A percentile compares a stretch with the other conserved stretches of the same genome.
Evolutionary conservation across 1,284 basidiomycete genomes (phyloP).

Genomic region (Sanghuangporus baumii): DNA sequence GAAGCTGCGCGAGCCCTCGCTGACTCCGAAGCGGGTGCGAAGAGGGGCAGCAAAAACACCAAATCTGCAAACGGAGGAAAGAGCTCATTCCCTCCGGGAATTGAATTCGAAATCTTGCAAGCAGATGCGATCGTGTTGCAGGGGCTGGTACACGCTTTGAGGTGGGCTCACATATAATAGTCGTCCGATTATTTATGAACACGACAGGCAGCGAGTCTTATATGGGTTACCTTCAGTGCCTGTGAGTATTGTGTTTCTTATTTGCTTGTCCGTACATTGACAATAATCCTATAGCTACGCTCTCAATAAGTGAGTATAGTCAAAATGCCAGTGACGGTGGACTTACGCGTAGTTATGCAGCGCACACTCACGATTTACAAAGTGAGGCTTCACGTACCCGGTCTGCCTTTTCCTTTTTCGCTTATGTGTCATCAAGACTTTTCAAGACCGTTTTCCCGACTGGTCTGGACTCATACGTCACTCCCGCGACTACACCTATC

Average conservation of each 20-base stretch:
- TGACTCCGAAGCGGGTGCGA: constrained; percentile 54
- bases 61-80: constrained; percentile 5
- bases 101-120: constrained; percentile 69
- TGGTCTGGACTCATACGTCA: constrained; percentile 50
- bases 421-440: constrained; percentile 36
- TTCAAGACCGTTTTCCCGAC: constrained; percentile 70
- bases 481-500: constrained; percentile 40
- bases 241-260: constrained; percentile 36
- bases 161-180: constrained; percentile 33
- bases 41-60: constrained; percentile 45
- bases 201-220: constrained; percentile 56
- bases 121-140: constrained; percentile 66
- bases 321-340: constrained; percentile 4
- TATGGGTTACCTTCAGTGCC: constrained; percentile 72
- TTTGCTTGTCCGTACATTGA: background rate
- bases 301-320: constrained; percentile 45
- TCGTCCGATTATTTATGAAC: background rate
- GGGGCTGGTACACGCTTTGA: constrained; percentile 63
- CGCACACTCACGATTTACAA: constrained; percentile 69
- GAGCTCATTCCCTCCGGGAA: constrained; percentile 44
- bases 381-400: constrained; percentile 33
- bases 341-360: constrained; percentile 30
- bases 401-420: background rate
- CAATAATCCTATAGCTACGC: constrained; percentile 38
- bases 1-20: constrained; percentile 53